Evolutionary conservation across 768 basidiomycete species (phyloP), one percentile per base, ranked within the genome.

Genomic region (Amanita inopinata): DNA sequence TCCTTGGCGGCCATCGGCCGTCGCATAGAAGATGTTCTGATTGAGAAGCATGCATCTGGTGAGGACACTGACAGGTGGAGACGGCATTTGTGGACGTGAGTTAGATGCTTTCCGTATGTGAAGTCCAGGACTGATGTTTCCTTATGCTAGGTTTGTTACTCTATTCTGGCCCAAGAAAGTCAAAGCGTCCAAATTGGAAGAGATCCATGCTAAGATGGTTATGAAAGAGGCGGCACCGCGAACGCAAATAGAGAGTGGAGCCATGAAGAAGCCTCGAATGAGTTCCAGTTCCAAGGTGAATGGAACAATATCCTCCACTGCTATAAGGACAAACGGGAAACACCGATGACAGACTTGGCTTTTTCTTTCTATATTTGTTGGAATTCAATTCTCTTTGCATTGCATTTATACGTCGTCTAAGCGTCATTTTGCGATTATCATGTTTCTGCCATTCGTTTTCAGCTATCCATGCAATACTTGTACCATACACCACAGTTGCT

Each of bases 151-250:
- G 25, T 97, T 97, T 50, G 91, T 96, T 34, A 92, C 90, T 2
- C 71, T 91, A 42, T 97, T 97, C 64, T 97, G 93, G 93, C 93
- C 93, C 4, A 88, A 94, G 69, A 89, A 93, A 62, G 92, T 97
- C 50, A 91, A 85, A 58, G 89, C 91, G 9, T 79, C 76, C 11
- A 96, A 96, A 61, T 67, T 97, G 28, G 87, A 93, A 61, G 90
- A 91, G 56, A 94, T 97, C 33, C 91, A 96, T 54, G 84, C 87
- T 11, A 96, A 96, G 65, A 90, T 96, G 84, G 87, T 89, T 48
- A 83, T 83, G 74, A 88, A 88, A 61, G 86, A 86, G 56, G 73
- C 76, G 34, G 73, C 75, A 24, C 77, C 78, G n/a, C 64, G 76
- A 46, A 62, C 73, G n/a, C 65, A 69, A 39, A 62, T 71, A 17